A percentile compares a stretch with the other conserved stretches of the same genome.
These are phyloP conservation scores for Penicillium riverlandense DNA, from an alignment of 495 filamentous ascomycete species.

Conservation along the genomic window DNA sequence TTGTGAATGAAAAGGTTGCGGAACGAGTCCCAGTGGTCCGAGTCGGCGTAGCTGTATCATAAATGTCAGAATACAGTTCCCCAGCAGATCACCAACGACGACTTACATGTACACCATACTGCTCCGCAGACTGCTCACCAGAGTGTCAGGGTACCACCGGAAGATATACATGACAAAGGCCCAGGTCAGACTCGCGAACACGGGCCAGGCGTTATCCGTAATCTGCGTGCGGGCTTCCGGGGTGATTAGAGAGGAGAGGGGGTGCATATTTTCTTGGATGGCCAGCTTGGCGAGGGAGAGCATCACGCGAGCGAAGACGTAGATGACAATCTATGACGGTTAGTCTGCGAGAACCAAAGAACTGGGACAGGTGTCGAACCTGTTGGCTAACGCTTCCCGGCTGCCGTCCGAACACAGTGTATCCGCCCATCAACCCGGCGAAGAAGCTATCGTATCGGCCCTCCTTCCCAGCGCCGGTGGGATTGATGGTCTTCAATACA, in stretches of 20 bases:
- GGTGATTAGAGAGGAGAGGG: conserved; percentile 33
- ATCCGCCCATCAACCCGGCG: conserved; percentile 86
- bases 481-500: conserved; percentile 55
- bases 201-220: conserved; percentile 71
- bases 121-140: conserved; percentile 84
- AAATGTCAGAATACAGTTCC: neutral
- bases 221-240: conserved; percentile 43
- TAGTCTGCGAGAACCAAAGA: no score
- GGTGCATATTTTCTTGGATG: conserved; percentile 54
- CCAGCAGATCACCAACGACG: neutral
- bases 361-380: conserved; percentile 20
- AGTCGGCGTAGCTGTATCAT: conserved; percentile 51
- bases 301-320: conserved; percentile 88
- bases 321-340: conserved; percentile 68
- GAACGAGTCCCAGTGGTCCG: conserved; percentile 78
- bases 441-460: conserved; percentile 77
- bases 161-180: conserved; percentile 93
- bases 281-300: conserved; percentile 77
- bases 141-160: conserved; percentile 78
- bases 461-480: conserved; percentile 52
- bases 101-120: conserved; percentile 98
- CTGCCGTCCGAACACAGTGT: conserved; percentile 83
- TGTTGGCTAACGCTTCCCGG: conserved; percentile 86
- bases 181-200: conserved; percentile 86
- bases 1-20: conserved; percentile 77